Percentiles rank a stretch among this genome's conserved stretches.
These are phyloP conservation scores for Fusarium beomiforme DNA, from an alignment of 2,329 filamentous ascomycete genomes.

Conservation along the genomic window DNA sequence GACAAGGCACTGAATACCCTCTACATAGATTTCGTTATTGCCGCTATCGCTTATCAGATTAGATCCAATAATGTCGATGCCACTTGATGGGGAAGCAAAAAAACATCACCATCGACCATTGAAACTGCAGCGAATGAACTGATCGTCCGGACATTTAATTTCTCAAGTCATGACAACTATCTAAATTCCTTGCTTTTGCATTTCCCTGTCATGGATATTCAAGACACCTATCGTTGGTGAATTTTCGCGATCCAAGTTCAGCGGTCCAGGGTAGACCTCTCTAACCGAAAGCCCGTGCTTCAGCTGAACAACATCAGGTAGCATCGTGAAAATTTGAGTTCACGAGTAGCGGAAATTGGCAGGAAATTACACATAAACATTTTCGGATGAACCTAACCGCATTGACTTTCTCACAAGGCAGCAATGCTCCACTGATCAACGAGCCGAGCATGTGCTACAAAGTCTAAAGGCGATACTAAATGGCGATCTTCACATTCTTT, in stretches of 20 bases:
- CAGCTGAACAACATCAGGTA: background rate
- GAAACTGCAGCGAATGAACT: too few species aligned
- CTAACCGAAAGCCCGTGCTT: background rate
- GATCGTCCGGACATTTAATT: too few species aligned
- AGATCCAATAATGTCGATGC: too few species aligned
- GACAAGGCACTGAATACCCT: too few species aligned
- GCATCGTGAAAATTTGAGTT: background rate
- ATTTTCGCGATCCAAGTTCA: background rate
- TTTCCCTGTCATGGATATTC: background rate
- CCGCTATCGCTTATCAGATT: too few species aligned
- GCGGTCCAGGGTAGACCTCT: background rate
- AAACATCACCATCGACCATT: too few species aligned
- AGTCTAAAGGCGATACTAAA: background rate
- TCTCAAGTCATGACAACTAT: too few species aligned
- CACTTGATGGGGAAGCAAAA: too few species aligned
- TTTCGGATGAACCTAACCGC: background rate
- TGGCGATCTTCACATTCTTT: background rate
- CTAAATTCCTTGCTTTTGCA: background rate
- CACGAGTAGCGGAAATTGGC: constrained; percentile 3
- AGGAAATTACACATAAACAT: background rate
- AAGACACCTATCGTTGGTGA: too few species aligned
- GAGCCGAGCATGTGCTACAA: background rate
- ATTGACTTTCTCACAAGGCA: background rate
- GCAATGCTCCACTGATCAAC: constrained; percentile 11
- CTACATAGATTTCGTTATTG: too few species aligned